Base-by-base conservation (phyloP, 441 rosid species). In the Gossypium gossypioides region DNA sequence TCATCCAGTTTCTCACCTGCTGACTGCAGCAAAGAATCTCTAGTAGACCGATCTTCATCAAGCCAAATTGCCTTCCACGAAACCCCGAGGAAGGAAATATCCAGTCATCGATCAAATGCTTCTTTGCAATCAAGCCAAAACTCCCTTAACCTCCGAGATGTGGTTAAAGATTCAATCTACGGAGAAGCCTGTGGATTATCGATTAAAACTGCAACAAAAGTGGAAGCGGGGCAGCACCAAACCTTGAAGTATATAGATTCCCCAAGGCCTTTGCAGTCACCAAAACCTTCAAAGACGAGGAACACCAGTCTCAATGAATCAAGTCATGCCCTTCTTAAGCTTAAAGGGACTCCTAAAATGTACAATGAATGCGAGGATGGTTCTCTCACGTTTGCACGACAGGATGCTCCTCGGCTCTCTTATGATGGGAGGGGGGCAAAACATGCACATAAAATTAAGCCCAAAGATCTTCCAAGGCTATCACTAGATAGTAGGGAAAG, bases 401-500 rank as follows among this genome's bases (percentile, higher is more conserved):
- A 74, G 78, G 97, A 91, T 72, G 79, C 88, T 71, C 91, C 87
- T 40, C 86, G 98, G 64, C 84, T 87, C 83, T 96, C 99, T 76
- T 93, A 83, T 70, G 99, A 96, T 73, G 98, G 91, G 77, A 82
- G 88, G 74, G 92, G 86, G 70, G 75, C 87, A 16, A 74, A 88
- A 63, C 86, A 87, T 54, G 65, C 82, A 24, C 63, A 71, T 58
- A 90, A 86, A 78, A 19, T 80, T 12, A 90, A 89, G 91, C 76
- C 89, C 70, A 91, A 86, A 74, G 98, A 91, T 80, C 84, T 85
- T 16, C 99, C 97, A 0, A 88, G 99, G 83, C 81, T 93, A 72
- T 93, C 99, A 24, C 71, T 96, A 74, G 98, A 93, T 84, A 91
- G 99, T 76, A 90, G 86, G 82, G 85, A 81, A 10, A 77, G 75